Evolutionary conservation across 805 yeast genomes (phyloP).

Genomic region (Saitoella complicata): DNA sequence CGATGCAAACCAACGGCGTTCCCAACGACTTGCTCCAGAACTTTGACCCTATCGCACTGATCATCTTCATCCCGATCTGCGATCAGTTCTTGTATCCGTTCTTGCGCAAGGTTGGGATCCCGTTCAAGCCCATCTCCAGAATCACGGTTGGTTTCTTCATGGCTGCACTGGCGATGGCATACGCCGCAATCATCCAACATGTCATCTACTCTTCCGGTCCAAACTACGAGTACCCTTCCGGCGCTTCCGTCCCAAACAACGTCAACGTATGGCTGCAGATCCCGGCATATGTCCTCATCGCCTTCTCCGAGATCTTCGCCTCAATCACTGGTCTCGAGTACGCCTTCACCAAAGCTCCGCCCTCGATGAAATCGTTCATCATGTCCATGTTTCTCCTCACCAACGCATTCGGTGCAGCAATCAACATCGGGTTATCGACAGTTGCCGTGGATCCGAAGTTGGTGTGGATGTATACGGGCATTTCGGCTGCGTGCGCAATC

Average conservation of each 20-base stretch:
- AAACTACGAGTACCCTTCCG: slow-evolving; percentile 47
- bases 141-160: slow-evolving; percentile 55
- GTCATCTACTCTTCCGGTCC: slow-evolving; percentile 56
- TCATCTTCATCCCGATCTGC: slow-evolving; percentile 59
- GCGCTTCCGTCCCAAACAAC: slow-evolving; percentile 30
- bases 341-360: slow-evolving; percentile 73
- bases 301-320: slow-evolving; percentile 62
- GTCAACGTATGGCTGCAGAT: slow-evolving; percentile 56
- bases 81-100: slow-evolving; percentile 43
- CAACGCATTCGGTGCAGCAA: slow-evolving; percentile 61
- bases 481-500: slow-evolving; percentile 40
- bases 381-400: slow-evolving; percentile 49
- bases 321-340: slow-evolving; percentile 70
- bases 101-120: slow-evolving; percentile 32
- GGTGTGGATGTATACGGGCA: slow-evolving; percentile 51
- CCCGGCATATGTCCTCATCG: slow-evolving; percentile 60
- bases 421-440: slow-evolving; percentile 57
- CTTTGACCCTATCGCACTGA: slow-evolving; percentile 58
- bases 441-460: slow-evolving; percentile 53
- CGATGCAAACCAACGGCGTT: slow-evolving; percentile 57
- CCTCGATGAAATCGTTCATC: slow-evolving; percentile 45
- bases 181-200: slow-evolving; percentile 62
- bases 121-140: slow-evolving; percentile 55
- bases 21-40: slow-evolving; percentile 70
- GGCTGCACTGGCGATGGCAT: slow-evolving; percentile 49